Base-by-base conservation (phyloP, 2,329 filamentous ascomycete genomes). In the Exophiala oligosperma region DNA sequence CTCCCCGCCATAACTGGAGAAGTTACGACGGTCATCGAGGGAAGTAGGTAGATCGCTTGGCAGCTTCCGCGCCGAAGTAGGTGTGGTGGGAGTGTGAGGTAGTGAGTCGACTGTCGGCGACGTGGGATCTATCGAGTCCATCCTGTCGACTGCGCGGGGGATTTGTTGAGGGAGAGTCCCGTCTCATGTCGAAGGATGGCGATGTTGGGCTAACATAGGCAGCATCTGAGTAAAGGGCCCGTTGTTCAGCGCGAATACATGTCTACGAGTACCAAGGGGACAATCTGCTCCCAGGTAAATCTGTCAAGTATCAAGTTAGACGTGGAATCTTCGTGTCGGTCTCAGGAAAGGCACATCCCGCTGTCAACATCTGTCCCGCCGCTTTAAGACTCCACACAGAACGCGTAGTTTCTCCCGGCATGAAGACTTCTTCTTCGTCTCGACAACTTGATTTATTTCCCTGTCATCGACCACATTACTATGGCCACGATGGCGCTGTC, bases 21-120 rank as follows among this genome's bases (percentile, higher is more conserved):
- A 83, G 68, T 81, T 81, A 67, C 87, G 84, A 60, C 94, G 86
- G 77, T 99, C 94, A 73, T 99, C 89, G 55, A 99, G 84, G 11
- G 92, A 96, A 66, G 84, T 94, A 9, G 94, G 94, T 37, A 99
- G 84, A 75, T 99, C 94, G 66, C 84, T 78, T 41, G 94, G 94
- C 51, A 97, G 84, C 61, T 76, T 56, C 52, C 61, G 61, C 11
- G 17, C 17, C 17, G 65, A 62, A 23, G 54, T 61, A 12, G 63
- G 63, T 11, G 58, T 59, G 7, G 57, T 43, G 23, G 64, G 62
- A 17, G 61, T 57, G 23, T 43, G 46, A 17, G 56, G 59, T 12
- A 44, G 24, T 12, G 46, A 57, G 4, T 41, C 38, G 37, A 46
- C 24, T 7, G 35, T 47, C 4, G 59, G 52, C 21, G 59, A 57